These are phyloP conservation scores for Neurospora sp. DNA, from an alignment of 495 filamentous ascomycete genomes.

Conservation along the genomic window DNA sequence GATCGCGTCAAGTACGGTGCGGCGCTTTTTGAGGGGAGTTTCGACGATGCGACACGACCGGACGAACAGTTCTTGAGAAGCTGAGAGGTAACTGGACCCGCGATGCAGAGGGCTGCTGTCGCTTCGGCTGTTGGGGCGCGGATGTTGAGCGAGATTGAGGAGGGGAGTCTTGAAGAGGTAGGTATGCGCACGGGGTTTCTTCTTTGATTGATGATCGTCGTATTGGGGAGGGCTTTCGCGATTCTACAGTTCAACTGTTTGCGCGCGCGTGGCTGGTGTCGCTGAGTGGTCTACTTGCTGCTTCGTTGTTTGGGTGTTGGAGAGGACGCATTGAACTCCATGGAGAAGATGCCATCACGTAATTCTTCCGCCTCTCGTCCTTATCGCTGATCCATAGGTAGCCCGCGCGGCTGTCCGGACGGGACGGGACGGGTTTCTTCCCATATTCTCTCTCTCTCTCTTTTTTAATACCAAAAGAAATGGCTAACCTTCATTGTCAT, in stretches of 20 bases:
- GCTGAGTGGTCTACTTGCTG: background rate
- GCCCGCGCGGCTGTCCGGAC: background rate
- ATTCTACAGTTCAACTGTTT: background rate
- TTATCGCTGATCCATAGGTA: background rate
- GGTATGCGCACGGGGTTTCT: constrained; percentile 6
- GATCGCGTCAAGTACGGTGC: background rate
- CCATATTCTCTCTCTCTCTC: too few relatives aligned
- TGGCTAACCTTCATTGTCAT: background rate
- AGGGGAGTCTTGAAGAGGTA: constrained; percentile 31
- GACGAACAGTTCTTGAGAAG: background rate
- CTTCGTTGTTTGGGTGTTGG: background rate
- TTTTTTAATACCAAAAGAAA: background rate
- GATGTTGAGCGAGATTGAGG: constrained; percentile 42
- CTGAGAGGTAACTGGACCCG: too few relatives aligned
- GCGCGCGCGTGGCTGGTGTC: background rate
- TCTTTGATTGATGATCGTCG: background rate
- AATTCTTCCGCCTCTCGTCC: background rate
- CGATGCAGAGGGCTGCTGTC: constrained; percentile 12
- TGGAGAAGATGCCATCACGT: background rate
- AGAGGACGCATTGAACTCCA: background rate
- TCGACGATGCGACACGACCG: background rate
- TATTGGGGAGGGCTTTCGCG: too few relatives aligned
- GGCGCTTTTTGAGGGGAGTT: background rate
- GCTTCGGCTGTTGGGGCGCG: constrained; percentile 46
- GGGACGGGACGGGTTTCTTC: background rate